Base-by-base conservation (phyloP, 2,329 filamentous ascomycete genomes). In the Hirsutella minnesotensis region DNA sequence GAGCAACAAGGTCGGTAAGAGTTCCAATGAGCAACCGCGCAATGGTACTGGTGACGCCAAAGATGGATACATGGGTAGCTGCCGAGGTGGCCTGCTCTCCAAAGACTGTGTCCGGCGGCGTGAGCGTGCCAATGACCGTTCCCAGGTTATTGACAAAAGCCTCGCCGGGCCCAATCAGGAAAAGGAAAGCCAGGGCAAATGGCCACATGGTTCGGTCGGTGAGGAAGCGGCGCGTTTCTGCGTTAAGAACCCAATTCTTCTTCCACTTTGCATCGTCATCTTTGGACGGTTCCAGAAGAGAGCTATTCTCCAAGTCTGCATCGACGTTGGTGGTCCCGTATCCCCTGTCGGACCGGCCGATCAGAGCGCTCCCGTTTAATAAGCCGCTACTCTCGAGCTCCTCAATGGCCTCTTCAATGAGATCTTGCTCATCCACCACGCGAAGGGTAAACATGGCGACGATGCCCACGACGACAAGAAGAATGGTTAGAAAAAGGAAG, bases 121-220 rank as follows among this genome's bases (percentile, higher is more conserved):
- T 86, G 3, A 95, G 70, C 0, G 90, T 94, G 51, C 85, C 83
- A 52, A 96, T 89, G 47, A 98, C 82, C 20, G 89, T 95, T 30
- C 92, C 92, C 9, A 98, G 69, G 54, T 96, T 98, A 66, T 96
- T 98, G 65, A 96, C 88, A 60, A 95, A 98, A 10, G 90, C 86
- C 64, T 98, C 92, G n/a, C 89, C 90, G 0, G 92, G 90, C 0
- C 92, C 92, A 42, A 89, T 86, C 53, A 95, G 86, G 48, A 96
- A 75, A 62, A 96, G 86, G 64, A 98, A 96, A 18, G 88, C 89
- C 1, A 81, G 68, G 0, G 90, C 87, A 51, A 98, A 82, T 58
- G 81, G 85, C 90, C 90, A 98, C 90, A 96, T 96, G 12, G 88
- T 95, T 46, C 76, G 80, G 52, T 98, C 92, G 20, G 77, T 73